Evolutionary conservation across 2,329 filamentous ascomycete species (phyloP).

Genomic region (Colletotrichum sp.): DNA sequence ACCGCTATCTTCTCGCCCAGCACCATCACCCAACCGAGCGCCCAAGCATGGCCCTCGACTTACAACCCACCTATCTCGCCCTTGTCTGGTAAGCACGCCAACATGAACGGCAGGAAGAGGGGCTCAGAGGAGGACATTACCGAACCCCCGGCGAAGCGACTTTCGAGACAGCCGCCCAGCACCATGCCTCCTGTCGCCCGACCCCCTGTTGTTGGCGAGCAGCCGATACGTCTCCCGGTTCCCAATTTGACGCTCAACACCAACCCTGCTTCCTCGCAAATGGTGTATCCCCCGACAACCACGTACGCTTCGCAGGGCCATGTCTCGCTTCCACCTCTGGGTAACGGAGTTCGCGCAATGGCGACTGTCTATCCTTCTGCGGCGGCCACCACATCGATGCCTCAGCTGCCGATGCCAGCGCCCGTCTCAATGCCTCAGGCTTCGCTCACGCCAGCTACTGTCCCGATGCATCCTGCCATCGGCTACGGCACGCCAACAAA

Average conservation of each 20-base stretch:
- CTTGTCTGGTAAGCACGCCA: slow-evolving; percentile 45
- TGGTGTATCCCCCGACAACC: slow-evolving; percentile 38
- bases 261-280: slow-evolving; percentile 28
- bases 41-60: slow-evolving; percentile 41
- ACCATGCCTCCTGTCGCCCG: slow-evolving; percentile 12
- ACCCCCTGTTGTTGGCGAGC: slow-evolving; percentile 23
- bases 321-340: slow-evolving; percentile 67
- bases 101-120: slow-evolving; percentile 53
- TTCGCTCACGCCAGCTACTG: slow-evolving; percentile 19
- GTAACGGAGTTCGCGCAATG: slow-evolving; percentile 72
- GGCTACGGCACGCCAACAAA: slow-evolving; percentile 58
- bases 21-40: slow-evolving; percentile 30
- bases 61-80: slow-evolving; percentile 51
- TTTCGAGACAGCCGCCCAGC: slow-evolving; percentile 35
- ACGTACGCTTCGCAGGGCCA: slow-evolving; percentile 47
- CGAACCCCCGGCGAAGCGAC: slow-evolving; percentile 62
- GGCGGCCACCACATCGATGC: slow-evolving; percentile 25
- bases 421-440: slow-evolving; percentile 8
- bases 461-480: slow-evolving; percentile 31
- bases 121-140: slow-evolving; percentile 52
- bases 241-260: slow-evolving; percentile 75
- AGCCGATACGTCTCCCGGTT: slow-evolving; percentile 63
- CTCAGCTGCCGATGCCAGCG: slow-evolving; percentile 21
- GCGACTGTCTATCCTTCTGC: slow-evolving; percentile 70
- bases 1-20: slow-evolving; percentile 45